These are phyloP conservation scores for Blastomyces gilchristii DNA, from an alignment of 2,329 filamentous ascomycete genomes.

Conservation along the genomic window DNA sequence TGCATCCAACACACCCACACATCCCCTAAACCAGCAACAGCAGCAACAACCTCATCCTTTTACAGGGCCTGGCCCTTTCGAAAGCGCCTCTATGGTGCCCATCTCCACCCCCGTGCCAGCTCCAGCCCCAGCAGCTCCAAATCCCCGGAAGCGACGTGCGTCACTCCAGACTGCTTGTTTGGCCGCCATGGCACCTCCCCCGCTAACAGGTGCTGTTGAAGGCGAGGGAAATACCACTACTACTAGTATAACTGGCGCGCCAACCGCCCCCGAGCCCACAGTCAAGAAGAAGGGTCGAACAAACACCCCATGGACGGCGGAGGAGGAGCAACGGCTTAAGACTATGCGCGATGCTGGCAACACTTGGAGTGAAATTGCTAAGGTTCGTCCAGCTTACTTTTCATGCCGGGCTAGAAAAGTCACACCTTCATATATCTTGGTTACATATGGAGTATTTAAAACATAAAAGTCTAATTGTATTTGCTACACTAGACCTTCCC, in stretches of 20 bases:
- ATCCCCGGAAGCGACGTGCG: conserved; percentile 37
- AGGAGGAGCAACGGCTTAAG: conserved; percentile 85
- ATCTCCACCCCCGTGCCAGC: conserved; percentile 19
- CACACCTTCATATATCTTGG: background rate
- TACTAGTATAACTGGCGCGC: conserved; percentile 19
- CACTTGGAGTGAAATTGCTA: conserved; percentile 97
- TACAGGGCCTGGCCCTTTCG: conserved; percentile 25
- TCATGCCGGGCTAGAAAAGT: background rate
- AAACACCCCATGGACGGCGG: conserved; percentile 97
- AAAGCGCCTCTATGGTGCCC: conserved; percentile 31
- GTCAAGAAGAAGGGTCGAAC: conserved; percentile 78
- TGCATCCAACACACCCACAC: conserved; percentile 26
- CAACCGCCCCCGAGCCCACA: conserved; percentile 44
- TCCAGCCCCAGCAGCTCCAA: conserved; percentile 21
- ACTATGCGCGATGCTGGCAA: conserved; percentile 86
- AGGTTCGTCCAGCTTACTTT: conserved; percentile 47
- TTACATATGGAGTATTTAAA: background rate
- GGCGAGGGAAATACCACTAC: conserved; percentile 23
- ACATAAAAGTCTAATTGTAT: conserved; percentile 2
- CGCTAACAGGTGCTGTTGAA: conserved; percentile 21
- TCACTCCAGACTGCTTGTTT: conserved; percentile 30
- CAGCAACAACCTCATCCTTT: conserved; percentile 26
- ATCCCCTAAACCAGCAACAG: conserved; percentile 30
- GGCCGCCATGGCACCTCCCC: conserved; percentile 28
- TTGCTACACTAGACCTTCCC: conserved; percentile 62